These are phyloP conservation scores for Vaccinium vitisidaea DNA, from an alignment of 148 eudicot species.

Conservation along the genomic window DNA sequence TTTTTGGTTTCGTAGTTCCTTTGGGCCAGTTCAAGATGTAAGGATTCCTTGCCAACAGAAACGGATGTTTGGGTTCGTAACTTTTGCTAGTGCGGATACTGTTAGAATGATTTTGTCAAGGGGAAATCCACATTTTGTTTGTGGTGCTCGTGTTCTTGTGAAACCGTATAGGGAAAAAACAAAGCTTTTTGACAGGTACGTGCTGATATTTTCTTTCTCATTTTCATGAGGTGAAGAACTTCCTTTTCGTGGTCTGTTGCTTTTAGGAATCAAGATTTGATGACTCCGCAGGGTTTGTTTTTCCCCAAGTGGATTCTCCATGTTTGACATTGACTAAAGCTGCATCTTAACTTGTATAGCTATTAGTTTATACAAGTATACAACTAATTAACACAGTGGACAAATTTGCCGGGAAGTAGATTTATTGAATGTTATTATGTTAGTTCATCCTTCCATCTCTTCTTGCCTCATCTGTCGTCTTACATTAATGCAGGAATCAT, in stretches of 20 bases:
- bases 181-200: slow-evolving; percentile 43
- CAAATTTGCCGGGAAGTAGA: neutral
- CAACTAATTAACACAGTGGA: neutral
- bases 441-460: neutral
- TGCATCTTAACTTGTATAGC: neutral
- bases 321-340: slow-evolving; percentile 1
- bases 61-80: slow-evolving; percentile 64
- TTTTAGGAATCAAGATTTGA: neutral
- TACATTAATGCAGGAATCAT: slow-evolving; percentile 39
- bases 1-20: slow-evolving; percentile 31
- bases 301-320: neutral
- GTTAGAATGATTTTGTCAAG: slow-evolving; percentile 40
- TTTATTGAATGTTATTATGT: neutral
- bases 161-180: slow-evolving; percentile 56
- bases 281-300: too few species aligned
- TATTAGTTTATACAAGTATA: neutral
- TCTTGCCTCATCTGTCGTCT: neutral
- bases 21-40: slow-evolving; percentile 52
- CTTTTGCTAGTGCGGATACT: slow-evolving; percentile 40
- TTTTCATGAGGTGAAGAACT: neutral
- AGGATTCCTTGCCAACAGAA: slow-evolving; percentile 57
- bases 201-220: neutral
- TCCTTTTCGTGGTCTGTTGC: neutral
- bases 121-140: slow-evolving; percentile 52
- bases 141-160: slow-evolving; percentile 60